Evolutionary conservation across 352 stramenopile species (phyloP), one percentile per base, ranked within the genome.

Genomic region (Pythium dissotocum): DNA sequence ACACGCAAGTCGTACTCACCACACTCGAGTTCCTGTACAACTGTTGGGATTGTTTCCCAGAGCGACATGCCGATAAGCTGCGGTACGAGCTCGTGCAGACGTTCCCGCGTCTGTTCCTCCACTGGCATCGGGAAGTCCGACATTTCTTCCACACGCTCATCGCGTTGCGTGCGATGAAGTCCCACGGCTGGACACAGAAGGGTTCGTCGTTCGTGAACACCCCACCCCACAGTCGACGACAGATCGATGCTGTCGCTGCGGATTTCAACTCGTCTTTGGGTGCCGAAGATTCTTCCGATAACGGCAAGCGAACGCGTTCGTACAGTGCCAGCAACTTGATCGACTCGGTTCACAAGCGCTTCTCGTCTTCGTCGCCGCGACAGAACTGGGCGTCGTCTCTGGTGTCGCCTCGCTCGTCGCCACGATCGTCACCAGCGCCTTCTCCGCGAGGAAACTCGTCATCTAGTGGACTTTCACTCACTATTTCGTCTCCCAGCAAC

Each of bases 1-100:
- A 96, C 63, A 95, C 87, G 0, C 88, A 96, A 42, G 88, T 96
- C 12, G 84, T 94, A 12, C 67, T 96, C 24, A 95, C 88, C 18
- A 96, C 88, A 0, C 67, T 96, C 35, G 88, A 96, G 62, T 94
- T 96, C 58, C 63, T 96, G 32, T 96, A 96, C 75, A 96, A 96
- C 38, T 93, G 86, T 56, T 96, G 88, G 88, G 88, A 96, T 69
- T 94, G 85, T 63, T 96, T 96, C 32, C 88, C 88, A 1, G 88
- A 96, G 63, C 83, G 88, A 14, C 88, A 96, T 70, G 88, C 88
- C 2, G 88, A 96, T 48, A 96, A 96, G 33, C 67, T 96, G 4
- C 85, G 88, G 2, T 94, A 82, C 54, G 88, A 96, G 61, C 66
- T 96, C 26, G 70, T 94, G 7, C 76, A 88, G 58, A 89, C 82